Base-by-base conservation (phyloP, 352 stramenopile genomes). In the Pythium phragmitis region DNA sequence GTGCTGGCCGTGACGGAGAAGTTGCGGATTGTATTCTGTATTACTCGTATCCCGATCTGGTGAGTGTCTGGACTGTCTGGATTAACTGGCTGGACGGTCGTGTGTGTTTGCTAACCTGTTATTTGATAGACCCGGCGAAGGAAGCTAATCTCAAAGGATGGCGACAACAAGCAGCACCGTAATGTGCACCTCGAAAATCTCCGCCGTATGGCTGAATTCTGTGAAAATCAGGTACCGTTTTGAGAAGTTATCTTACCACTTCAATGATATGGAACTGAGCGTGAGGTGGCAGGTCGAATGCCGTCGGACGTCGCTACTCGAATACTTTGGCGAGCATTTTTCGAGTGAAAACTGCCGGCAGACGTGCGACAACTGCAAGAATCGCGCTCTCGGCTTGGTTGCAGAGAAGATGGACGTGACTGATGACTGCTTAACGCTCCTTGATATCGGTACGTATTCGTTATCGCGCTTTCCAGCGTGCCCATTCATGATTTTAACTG, bases 311-410 rank as follows among this genome's bases (percentile, higher is more conserved):
- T 88, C 80, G 23, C 64, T 96, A 34, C 67, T 96, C 9, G 87
- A 94, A 68, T 96, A 94, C 64, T 96, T 96, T 69, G 87, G 87
- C n/a, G 87, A 96, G 50, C 85, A 96, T 63, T 96, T 96, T 70
- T 80, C 75, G 1, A 89, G 73, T 39, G 75, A 81, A 7, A 69
- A 87, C 36, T 96, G 87, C 52, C 74, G 83, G 26, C 67, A 76
- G 59, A 96, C 87, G 34, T 96, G 87, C 43, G 87, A 96, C 63
- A 96, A 96, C 57, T 96, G 87, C 79, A 95, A 92, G 55, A 93
- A 88, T 64, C 84, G 82, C 30, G 69, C 77, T 6, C 71, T 83
- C 28, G 86, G 85, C 8, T 63, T 89, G 3, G 65, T 76, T 12
- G 83, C 87, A 36, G 85, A 94, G 52, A 88, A 92, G 63, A 75